Base-by-base conservation (phyloP, 164 flowering plant species). In the Vitis cinerea region DNA sequence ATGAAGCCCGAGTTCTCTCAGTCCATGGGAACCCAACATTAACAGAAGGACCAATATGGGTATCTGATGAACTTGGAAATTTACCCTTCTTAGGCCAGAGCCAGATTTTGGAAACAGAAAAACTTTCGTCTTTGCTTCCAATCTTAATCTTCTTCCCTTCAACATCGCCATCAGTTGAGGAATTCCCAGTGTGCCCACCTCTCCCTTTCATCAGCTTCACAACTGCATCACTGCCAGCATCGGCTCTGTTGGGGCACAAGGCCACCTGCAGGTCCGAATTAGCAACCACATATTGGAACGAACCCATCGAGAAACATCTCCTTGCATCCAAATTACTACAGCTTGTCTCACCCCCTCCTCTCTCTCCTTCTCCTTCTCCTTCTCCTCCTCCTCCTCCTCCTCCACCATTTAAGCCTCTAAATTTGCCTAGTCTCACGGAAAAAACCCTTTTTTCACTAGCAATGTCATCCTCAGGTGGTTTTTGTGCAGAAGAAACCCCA, bases 91-190 rank as follows among this genome's bases (percentile, higher is more conserved):
- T 89, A 59, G 91, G 79, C 93, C 93, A 89, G 50, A 75, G 79
- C 93, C 93, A 89, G 44, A 87, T 83, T 79, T 88, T 88, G 61
- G 93, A 88, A 64, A 87, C 87, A 19, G 93, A 89, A 72, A 89
- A 81, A 83, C 93, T 89, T 55, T 89, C 93, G 51, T 83, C 86
- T 81, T 82, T 89, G 63, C 78, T 81, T 60, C 84, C 76, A 50
- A 48, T 61, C 69, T 71, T 81, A 61, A 88, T 81, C 71, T 75
- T 85, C 79, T 87, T 86, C 67, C 83, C 83, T 27, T 83, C 85
- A 30, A 16, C 72, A 69, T 83, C 87, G 2, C 72, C 83, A 50
- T 70, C 77, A 64, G 10, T 69, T 47, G 72, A 52, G 6, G 72
- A 73, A 70, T 76, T 75, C 53, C 75, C 79, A 71, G 23, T 76